These are phyloP conservation scores for Cutaneotrichosporon spelunceum DNA, from an alignment of 1,284 basidiomycete genomes.

Conservation along the genomic window DNA sequence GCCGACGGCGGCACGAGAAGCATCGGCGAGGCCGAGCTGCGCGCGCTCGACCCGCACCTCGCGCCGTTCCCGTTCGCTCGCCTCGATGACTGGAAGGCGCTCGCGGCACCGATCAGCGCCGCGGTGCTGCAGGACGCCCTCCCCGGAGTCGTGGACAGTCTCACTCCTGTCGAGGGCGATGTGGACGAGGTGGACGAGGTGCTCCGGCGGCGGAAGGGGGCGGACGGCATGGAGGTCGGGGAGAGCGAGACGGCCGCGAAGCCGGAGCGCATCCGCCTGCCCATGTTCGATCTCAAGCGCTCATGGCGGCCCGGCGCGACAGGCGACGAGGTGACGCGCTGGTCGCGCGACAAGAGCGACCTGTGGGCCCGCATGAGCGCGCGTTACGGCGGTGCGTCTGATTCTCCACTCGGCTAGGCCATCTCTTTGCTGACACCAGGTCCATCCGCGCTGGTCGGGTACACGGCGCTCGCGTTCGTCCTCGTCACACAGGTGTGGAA, in stretches of 20 bases:
- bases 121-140: constrained; percentile 39
- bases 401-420: no score
- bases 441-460: constrained; percentile 41
- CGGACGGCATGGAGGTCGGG: background rate
- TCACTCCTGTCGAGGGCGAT: constrained; percentile 37
- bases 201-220: constrained; percentile 4
- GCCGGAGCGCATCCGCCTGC: constrained; percentile 28
- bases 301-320: constrained; percentile 51
- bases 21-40: constrained; percentile 47
- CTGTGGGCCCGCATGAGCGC: constrained; percentile 39
- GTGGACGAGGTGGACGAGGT: constrained; percentile 21
- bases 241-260: background rate
- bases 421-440: constrained; percentile 42
- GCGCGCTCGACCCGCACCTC: constrained; percentile 46
- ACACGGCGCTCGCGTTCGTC: constrained; percentile 52
- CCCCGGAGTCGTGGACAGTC: constrained; percentile 40
- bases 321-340: constrained; percentile 50
- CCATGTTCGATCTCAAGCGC: constrained; percentile 47
- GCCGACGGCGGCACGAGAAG: constrained; percentile 9
- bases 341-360: constrained; percentile 53
- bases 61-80: constrained; percentile 51
- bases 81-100: constrained; percentile 40
- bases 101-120: constrained; percentile 36
- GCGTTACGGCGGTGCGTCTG: constrained; percentile 43
- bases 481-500: constrained; percentile 52